Conservation (phyloP, 306 rosid genomes). For the Citrullus amarus region DNA sequence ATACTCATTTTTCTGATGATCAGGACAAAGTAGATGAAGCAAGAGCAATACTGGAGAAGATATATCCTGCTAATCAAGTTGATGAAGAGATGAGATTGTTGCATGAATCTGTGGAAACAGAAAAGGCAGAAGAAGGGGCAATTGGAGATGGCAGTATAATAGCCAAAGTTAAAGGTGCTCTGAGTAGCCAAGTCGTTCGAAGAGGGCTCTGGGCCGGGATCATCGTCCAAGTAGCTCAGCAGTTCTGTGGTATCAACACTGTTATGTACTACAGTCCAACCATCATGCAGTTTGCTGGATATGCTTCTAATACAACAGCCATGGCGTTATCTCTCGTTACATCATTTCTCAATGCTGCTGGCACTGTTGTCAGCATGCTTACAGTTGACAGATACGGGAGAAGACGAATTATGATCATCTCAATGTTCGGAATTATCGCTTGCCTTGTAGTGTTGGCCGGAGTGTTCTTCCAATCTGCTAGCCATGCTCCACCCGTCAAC, state of each 20-base stretch:
- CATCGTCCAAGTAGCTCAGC: conserved; percentile 67
- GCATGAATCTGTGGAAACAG: conserved; percentile 42
- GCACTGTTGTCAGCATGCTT: conserved; percentile 51
- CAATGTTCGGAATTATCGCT: conserved; percentile 41
- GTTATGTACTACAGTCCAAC: conserved; percentile 94
- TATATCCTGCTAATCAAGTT: conserved; percentile 37
- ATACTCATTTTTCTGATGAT: neutral
- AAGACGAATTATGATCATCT: conserved; percentile 54
- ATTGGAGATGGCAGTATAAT: conserved; percentile 25
- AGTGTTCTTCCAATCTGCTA: conserved; percentile 41
- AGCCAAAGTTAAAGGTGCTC: conserved; percentile 33
- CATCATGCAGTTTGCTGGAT: conserved; percentile 77
- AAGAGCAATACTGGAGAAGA: conserved; percentile 30
- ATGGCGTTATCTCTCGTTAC: conserved; percentile 71
- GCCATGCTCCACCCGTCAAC: conserved; percentile 37
- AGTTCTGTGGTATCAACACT: conserved; percentile 71
- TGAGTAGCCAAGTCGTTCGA: conserved; percentile 32
- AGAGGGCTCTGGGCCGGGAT: conserved; percentile 72
- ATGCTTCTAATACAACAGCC: conserved; percentile 61
- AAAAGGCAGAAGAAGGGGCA: conserved; percentile 36
- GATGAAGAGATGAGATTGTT: conserved; percentile 48
- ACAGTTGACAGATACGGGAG: conserved; percentile 55
- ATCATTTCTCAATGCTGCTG: conserved; percentile 58
- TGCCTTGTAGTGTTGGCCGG: conserved; percentile 38
- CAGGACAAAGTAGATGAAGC: conserved; percentile 55